Conservation (phyloP, 2,329 filamentous ascomycete species). For the Aspergillus sclerotialis region DNA sequence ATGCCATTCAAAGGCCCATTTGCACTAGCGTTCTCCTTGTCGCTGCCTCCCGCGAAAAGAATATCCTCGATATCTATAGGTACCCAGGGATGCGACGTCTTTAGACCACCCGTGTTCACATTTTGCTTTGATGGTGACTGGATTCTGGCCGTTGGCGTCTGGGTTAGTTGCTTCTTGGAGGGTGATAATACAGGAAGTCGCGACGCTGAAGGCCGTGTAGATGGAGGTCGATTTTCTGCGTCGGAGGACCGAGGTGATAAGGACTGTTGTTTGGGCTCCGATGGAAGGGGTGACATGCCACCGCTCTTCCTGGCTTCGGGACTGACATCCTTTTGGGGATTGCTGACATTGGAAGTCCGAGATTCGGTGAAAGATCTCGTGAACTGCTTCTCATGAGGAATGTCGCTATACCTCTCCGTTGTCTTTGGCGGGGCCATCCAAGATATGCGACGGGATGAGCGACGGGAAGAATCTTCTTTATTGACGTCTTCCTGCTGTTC, state of each 20-base stretch:
- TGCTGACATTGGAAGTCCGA: constrained; percentile 11
- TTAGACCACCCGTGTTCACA: constrained; percentile 44
- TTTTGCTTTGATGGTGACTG: constrained; percentile 59
- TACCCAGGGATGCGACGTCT: constrained; percentile 58
- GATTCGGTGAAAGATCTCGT: constrained; percentile 23
- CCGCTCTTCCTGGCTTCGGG: constrained; percentile 7
- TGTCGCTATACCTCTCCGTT: constrained; percentile 29
- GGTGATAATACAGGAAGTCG: constrained; percentile 28
- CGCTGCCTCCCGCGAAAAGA: constrained; percentile 24
- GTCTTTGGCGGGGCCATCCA: constrained; percentile 29
- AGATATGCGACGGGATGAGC: constrained; percentile 14
- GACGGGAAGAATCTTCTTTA: constrained; percentile 9
- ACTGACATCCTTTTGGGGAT: constrained; percentile 6
- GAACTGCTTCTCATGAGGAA: constrained; percentile 28
- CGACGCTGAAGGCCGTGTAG: constrained; percentile 51
- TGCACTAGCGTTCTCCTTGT: constrained; percentile 45
- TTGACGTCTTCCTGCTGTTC: constrained; percentile 14
- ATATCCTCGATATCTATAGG: constrained; percentile 69
- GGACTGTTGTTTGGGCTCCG: constrained; percentile 48
- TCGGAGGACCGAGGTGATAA: constrained; percentile 70
- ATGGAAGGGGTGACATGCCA: constrained; percentile 20
- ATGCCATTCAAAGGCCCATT: constrained; percentile 45
- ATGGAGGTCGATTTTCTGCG: constrained; percentile 71
- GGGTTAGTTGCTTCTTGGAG: constrained; percentile 28
- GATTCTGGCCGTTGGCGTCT: constrained; percentile 37